phyloP scores from a whole-genome alignment of 2,329 filamentous ascomycete species.

The Penicillium aurantiogriseum region DNA sequence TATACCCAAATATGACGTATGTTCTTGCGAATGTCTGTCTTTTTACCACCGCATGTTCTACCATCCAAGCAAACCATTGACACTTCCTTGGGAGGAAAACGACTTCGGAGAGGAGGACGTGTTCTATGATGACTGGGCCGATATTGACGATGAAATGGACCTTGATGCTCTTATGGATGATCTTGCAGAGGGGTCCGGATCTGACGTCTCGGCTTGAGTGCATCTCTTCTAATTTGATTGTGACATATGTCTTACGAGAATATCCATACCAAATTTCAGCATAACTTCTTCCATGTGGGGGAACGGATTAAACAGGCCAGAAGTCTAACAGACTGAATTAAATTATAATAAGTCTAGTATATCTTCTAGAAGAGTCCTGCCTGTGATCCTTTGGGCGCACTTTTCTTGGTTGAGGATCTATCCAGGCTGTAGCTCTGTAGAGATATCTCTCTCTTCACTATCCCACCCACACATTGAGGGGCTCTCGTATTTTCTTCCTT shows the following conservation, averaged over 20 bases:
- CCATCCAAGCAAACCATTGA: not conserved
- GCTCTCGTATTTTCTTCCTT: not conserved
- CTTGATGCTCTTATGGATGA: not conserved
- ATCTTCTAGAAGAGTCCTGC: not conserved
- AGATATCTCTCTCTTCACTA: not conserved
- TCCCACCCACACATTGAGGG: not conserved
- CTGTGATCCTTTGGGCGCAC: not conserved
- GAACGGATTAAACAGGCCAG: not conserved
- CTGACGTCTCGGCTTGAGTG: not conserved
- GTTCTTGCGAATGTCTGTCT: conserved; percentile 8
- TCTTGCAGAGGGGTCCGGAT: not conserved
- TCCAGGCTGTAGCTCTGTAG: not conserved
- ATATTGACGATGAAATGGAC: conserved; percentile 1
- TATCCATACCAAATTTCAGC: not conserved
- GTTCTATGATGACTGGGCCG: conserved; percentile 5
- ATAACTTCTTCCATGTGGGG: not conserved
- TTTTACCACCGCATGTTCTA: conserved; percentile 8
- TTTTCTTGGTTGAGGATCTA: not conserved
- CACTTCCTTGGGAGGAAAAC: not conserved
- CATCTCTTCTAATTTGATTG: not conserved
- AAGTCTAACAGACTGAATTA: not conserved
- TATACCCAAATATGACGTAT: conserved; percentile 3
- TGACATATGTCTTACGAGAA: not conserved
- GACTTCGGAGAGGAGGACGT: not conserved
- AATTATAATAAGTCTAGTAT: not conserved